Base-by-base conservation (phyloP, 768 basidiomycete species). In the Erythrobasidium yunnanense region DNA sequence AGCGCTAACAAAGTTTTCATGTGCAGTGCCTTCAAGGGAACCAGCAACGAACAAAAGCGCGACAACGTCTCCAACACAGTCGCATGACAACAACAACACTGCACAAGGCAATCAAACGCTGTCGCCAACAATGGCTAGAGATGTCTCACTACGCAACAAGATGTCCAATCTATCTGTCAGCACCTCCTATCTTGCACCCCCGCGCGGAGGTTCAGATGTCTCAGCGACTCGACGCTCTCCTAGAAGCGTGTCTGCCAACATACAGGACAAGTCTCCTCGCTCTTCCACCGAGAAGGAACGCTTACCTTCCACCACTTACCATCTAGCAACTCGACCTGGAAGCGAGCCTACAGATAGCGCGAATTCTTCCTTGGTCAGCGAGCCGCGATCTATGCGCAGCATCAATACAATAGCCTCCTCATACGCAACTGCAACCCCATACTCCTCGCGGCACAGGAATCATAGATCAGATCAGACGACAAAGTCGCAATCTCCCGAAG, bases 291-390 rank as follows among this genome's bases (percentile, higher is more conserved):
- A 63, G 47, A 25, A 25, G 33, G 60, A 63, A 7, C 42, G 60
- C 18, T 8, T n/a, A 32, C 47, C 47, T n/a, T 51, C 60, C 20
- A 27, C 45, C n/a, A 51, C 30, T 32, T 63, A 63, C 52, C 60
- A 63, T 23, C 47, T 63, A 7, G 60, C 52, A 23, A 49, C 60
- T 25, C 47, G 60, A 49, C 60, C 60, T 2, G 60, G 60, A 6
- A 63, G 60, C 27, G 60, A 63, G 30, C 47, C 60, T 2, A 63
- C 47, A 17, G 60, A 63, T 32, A 63, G 60, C 27, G 60, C 60
- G 8, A 63, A 63, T 33, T 63, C 60, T 20, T 63, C 60, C 6
- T 35, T 63, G 15, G 49, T 63, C 11, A 63, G 60, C 60, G 60
- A 63, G 30, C 60, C 60, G 30, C 60, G 60, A 4, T 63, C 60